Evolutionary conservation across 2,329 filamentous ascomycete species (phyloP).

Genomic region (Botryotinia narcissicola): DNA sequence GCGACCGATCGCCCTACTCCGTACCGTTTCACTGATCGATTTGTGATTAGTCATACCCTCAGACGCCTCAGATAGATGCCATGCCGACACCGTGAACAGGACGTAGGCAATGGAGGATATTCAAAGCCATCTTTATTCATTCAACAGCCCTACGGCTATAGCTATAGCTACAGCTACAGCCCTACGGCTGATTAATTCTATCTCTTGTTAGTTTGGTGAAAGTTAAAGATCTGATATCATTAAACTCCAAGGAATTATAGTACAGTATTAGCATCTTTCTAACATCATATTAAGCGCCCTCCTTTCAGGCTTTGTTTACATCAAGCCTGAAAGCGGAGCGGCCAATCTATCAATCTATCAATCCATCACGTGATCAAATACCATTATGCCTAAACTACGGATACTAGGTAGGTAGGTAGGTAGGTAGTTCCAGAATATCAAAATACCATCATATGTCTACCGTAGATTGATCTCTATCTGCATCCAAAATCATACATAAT

Average conservation of each 20-base stretch:
- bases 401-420: not conserved
- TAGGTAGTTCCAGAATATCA: not conserved
- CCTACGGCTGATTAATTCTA: not conserved
- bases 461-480: not conserved
- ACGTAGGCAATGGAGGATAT: not conserved
- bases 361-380: not conserved
- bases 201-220: not conserved
- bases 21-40: not conserved
- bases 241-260: not conserved
- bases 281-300: not conserved
- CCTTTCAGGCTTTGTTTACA: not conserved
- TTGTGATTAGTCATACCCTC: slow-evolving; percentile 5
- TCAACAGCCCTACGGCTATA: not conserved
- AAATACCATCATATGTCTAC: not conserved
- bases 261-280: not conserved
- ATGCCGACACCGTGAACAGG: not conserved
- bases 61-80: not conserved
- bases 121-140: not conserved
- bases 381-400: not conserved
- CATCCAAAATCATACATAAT: not conserved
- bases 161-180: not conserved
- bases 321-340: not conserved
- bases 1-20: not conserved
- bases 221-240: not conserved
- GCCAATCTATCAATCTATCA: fast-evolving